Conservation (phyloP, 164 flowering plant genomes). For the Nelumbo lutea region DNA sequence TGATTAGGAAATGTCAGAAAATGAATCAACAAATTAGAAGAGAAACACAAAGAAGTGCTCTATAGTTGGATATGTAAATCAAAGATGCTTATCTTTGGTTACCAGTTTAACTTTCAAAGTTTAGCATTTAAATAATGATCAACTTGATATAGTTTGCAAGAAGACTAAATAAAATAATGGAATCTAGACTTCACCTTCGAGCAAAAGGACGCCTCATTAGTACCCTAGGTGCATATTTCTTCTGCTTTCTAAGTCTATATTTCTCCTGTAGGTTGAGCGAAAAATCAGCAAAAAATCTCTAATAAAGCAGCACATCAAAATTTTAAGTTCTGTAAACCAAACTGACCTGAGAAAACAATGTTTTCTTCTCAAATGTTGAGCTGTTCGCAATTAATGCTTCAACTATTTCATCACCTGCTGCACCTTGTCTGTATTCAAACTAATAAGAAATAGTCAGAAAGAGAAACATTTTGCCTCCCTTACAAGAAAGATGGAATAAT, state of each 20-base stretch:
- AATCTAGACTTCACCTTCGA: slow-evolving; percentile 50
- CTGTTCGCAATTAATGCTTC: slow-evolving; percentile 94
- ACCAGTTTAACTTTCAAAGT: background rate
- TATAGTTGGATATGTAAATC: background rate
- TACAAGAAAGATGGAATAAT: background rate
- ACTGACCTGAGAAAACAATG: slow-evolving; percentile 80
- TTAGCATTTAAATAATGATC: background rate
- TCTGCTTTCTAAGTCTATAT: slow-evolving; percentile 79
- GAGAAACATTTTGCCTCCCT: background rate
- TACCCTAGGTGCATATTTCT: slow-evolving; percentile 93
- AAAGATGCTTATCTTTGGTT: background rate
- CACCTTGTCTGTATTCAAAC: slow-evolving; percentile 66
- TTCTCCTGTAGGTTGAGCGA: slow-evolving; percentile 62
- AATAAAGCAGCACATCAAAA: background rate
- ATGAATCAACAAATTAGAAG: background rate
- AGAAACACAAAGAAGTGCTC: background rate
- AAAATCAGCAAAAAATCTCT: slow-evolving; percentile 15
- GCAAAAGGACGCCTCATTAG: slow-evolving; percentile 87
- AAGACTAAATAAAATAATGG: background rate
- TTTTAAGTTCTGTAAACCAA: slow-evolving; percentile 1
- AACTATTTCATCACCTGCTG: slow-evolving; percentile 77
- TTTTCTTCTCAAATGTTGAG: slow-evolving; percentile 86
- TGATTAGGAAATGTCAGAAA: background rate
- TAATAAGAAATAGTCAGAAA: slow-evolving; percentile 3
- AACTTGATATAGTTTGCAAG: background rate